Percentiles rank a stretch among this genome's conserved stretches.
Evolutionary conservation across 345 rosid species (phyloP).

Genomic region (Rhodamnia argentea): DNA sequence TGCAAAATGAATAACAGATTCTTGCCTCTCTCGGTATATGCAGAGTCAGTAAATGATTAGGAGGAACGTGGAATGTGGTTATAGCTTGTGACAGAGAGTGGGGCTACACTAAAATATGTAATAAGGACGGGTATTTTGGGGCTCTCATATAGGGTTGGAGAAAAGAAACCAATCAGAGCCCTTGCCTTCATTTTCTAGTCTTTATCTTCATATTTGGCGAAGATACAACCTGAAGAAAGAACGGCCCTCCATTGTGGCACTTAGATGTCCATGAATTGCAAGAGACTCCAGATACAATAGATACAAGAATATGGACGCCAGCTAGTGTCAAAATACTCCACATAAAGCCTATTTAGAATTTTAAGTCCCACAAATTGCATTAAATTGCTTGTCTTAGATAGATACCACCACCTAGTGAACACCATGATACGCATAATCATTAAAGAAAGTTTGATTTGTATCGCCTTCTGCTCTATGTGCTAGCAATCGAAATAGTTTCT

Average conservation of each 20-base stretch:
- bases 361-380: not conserved
- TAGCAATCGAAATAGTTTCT: not conserved
- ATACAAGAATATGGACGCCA: not conserved
- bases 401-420: not conserved
- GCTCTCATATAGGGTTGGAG: not conserved
- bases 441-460: not conserved
- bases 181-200: not conserved
- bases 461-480: not conserved
- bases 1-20: not conserved
- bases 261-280: not conserved
- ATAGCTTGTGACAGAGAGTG: not conserved
- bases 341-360: not conserved
- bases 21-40: not conserved
- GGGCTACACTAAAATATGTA: not conserved
- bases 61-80: not conserved
- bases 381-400: not conserved
- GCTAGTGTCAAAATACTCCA: not conserved
- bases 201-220: not conserved
- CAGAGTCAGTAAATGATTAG: not conserved
- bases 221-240: not conserved
- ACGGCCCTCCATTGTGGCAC: not conserved
- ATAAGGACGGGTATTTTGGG: not conserved
- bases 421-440: not conserved
- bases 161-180: not conserved
- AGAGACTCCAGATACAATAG: not conserved